Percentiles rank a stretch among this genome's conserved stretches.
These are phyloP conservation scores for Podospora pseudopauciseta DNA, from an alignment of 495 filamentous ascomycete species.

Conservation along the genomic window DNA sequence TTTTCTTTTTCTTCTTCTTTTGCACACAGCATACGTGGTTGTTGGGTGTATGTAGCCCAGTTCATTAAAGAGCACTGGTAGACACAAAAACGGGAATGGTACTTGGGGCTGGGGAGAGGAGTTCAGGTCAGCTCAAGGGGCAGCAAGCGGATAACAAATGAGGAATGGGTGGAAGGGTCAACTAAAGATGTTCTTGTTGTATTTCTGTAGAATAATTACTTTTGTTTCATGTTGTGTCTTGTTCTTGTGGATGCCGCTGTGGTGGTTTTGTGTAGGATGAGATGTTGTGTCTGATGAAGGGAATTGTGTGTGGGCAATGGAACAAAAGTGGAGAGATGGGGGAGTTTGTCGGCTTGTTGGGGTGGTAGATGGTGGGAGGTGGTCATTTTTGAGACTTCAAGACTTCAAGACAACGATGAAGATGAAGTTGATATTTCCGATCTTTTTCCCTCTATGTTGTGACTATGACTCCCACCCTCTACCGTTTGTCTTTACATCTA, in stretches of 20 bases:
- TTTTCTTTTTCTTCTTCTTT: neutral
- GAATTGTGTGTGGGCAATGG: too few relatives aligned
- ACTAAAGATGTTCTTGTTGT: conserved; percentile 9
- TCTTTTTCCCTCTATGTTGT: too few relatives aligned
- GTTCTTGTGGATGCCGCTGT: neutral
- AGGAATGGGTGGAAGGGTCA: neutral
- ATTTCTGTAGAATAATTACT: neutral
- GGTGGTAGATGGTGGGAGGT: too few relatives aligned
- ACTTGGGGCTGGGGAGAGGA: neutral
- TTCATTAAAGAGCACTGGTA: neutral
- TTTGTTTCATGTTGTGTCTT: neutral
- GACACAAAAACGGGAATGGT: neutral
- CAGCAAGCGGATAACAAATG: neutral
- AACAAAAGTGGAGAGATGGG: too few relatives aligned
- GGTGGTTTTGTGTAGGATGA: neutral
- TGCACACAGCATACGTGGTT: neutral
- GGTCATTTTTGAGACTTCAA: too few relatives aligned
- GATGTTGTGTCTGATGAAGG: too few relatives aligned
- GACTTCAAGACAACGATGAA: too few relatives aligned
- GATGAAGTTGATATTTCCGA: too few relatives aligned
- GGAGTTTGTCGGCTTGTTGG: too few relatives aligned
- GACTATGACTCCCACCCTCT: too few relatives aligned
- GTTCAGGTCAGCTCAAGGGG: neutral
- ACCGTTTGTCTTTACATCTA: too few relatives aligned
- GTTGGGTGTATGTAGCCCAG: neutral